These are phyloP conservation scores for Saxophila tyrrhenica DNA, from an alignment of 495 filamentous ascomycete genomes.

Conservation along the genomic window DNA sequence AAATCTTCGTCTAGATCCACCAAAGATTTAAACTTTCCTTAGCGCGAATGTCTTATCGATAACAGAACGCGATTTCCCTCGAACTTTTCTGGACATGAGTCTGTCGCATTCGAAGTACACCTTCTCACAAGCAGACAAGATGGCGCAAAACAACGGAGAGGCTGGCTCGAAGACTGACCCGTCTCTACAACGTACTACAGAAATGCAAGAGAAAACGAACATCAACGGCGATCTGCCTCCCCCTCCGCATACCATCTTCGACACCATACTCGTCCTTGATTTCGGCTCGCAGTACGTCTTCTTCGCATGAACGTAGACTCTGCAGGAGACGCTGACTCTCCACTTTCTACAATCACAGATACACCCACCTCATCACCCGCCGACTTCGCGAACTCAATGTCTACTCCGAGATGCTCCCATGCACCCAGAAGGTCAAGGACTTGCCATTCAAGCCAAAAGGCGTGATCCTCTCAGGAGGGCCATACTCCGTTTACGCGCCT, in stretches of 20 bases:
- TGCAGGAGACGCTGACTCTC: background rate
- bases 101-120: background rate
- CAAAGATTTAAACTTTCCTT: too few species aligned
- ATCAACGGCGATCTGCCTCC: constrained; percentile 22
- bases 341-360: background rate
- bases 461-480: constrained; percentile 66
- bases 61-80: too few species aligned
- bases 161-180: too few species aligned
- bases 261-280: constrained; percentile 56
- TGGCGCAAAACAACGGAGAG: background rate
- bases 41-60: background rate
- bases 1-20: too few species aligned
- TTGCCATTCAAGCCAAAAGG: constrained; percentile 74
- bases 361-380: constrained; percentile 61
- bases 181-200: background rate
- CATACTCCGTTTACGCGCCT: constrained; percentile 61
- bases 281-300: constrained; percentile 50
- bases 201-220: too few species aligned
- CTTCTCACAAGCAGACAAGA: background rate
- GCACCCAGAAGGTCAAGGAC: constrained; percentile 73
- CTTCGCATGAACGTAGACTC: too few species aligned
- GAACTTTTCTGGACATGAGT: background rate
- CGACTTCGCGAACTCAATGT: constrained; percentile 71
- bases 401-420: constrained; percentile 86
- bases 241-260: constrained; percentile 46